Percentiles rank a stretch among this genome's conserved stretches.
phyloP scores from a whole-genome alignment of 129 eudicot species.

The Chrysanthemum makinoi region DNA sequence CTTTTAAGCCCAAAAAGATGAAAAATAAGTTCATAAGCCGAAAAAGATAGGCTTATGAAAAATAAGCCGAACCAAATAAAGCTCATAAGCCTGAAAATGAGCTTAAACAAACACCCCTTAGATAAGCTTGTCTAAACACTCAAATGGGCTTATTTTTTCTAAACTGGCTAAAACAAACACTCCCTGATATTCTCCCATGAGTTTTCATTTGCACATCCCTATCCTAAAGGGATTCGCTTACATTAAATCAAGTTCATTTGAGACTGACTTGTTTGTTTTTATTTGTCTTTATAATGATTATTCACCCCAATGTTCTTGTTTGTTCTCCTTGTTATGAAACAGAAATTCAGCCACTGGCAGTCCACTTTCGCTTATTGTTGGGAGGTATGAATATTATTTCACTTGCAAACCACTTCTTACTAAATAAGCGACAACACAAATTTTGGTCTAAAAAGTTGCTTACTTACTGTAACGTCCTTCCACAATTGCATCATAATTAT shows the following conservation, averaged over 20 bases:
- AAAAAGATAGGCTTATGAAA: too few species aligned
- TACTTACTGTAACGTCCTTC: neutral
- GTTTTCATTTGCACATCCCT: too few species aligned
- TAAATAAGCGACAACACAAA: neutral
- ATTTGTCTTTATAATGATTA: neutral
- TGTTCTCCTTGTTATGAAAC: slow-evolving; percentile 17
- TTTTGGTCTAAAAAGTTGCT: slow-evolving; percentile 6
- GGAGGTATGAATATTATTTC: slow-evolving; percentile 50
- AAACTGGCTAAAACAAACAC: too few species aligned
- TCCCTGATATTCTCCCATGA: too few species aligned
- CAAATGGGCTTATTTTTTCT: too few species aligned
- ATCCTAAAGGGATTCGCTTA: too few species aligned
- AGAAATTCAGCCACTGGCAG: slow-evolving; percentile 68
- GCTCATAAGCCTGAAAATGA: too few species aligned
- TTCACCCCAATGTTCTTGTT: neutral
- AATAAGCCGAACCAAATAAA: too few species aligned
- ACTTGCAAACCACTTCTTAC: neutral
- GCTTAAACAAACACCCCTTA: too few species aligned
- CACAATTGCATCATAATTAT: neutral
- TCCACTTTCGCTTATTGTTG: slow-evolving; percentile 89
- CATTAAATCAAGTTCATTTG: neutral
- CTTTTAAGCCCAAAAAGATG: too few species aligned
- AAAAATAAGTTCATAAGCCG: too few species aligned
- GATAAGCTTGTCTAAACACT: too few species aligned
- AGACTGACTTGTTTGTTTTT: neutral